Evolutionary conservation across 192 early-diverging fungal genomes (phyloP).

Genomic region (Rhizophlyctis rosea): DNA sequence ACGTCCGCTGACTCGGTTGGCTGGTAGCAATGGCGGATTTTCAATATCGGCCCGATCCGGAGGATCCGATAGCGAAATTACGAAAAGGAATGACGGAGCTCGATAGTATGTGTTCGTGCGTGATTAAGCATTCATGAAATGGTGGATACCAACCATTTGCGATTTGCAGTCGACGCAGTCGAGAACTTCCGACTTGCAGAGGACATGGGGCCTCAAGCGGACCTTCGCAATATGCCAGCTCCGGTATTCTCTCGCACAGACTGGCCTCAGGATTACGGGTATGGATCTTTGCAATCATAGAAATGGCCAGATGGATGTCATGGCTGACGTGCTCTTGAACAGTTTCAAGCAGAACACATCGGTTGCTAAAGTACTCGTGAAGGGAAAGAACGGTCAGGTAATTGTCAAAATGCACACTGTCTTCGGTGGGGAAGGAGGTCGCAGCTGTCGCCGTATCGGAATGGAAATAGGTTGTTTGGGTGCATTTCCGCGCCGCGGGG

Average conservation of each 20-base stretch:
- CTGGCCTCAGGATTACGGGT: slow-evolving; percentile 56
- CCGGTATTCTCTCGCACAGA: slow-evolving; percentile 54
- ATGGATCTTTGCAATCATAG: too few relatives aligned
- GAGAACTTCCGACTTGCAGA: slow-evolving; percentile 30
- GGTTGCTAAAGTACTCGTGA: slow-evolving; percentile 48
- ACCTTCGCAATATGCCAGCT: slow-evolving; percentile 53
- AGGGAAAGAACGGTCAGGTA: too few relatives aligned
- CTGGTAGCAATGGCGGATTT: slow-evolving; percentile 57
- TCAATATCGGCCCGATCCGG: slow-evolving; percentile 49
- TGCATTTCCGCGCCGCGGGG: too few relatives aligned
- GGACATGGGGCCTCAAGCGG: slow-evolving; percentile 31
- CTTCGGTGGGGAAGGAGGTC: too few relatives aligned
- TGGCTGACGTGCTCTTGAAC: too few relatives aligned
- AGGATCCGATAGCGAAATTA: slow-evolving; percentile 45
- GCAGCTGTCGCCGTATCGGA: too few relatives aligned
- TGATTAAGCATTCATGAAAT: neutral
- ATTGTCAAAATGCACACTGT: too few relatives aligned
- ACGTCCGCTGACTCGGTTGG: neutral
- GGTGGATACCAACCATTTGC: neutral
- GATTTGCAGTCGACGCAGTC: slow-evolving; percentile 40
- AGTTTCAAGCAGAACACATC: slow-evolving; percentile 51
- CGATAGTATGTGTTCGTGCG: slow-evolving; percentile 1
- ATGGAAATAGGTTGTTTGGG: too few relatives aligned
- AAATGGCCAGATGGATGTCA: too few relatives aligned
- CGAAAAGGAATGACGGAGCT: slow-evolving; percentile 35